Base-by-base conservation (phyloP, 2,329 filamentous ascomycete genomes). In the Neobulgaria alba region DNA sequence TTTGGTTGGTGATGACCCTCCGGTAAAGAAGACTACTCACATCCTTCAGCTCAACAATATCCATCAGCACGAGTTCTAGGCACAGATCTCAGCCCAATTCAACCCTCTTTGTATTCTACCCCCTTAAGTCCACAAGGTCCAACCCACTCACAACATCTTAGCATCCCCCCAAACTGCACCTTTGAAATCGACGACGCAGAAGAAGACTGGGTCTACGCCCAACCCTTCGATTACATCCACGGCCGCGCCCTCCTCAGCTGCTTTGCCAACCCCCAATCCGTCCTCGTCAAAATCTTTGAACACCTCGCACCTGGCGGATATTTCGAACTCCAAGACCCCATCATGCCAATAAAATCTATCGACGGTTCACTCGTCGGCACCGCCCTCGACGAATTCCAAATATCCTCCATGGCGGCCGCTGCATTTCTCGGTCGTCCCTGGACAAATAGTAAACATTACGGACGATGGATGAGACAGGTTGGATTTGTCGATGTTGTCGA, bases 61-160 rank as follows among this genome's bases (percentile, higher is more conserved):
- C 58, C 61, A 5, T 45, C 51, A 5, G 50, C 52, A 12, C 35
- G 46, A 29, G 56, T 59, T 2, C 47, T 51, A 17, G 56, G 53
- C 15, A 53, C 43, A 29, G 58, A 61, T 34, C 46, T 61, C 4
- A 57, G 53, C 29, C 54, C 51, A 12, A 57, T 58, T n/a, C 56
- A 59, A 29, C 54, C 57, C 4, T 17, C 32, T n/a, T 45, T 39
- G 43, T 43, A 39, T 17, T 20, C 15, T 30, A 19, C 14, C 19
- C 9, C 17, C 9, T n/a, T 26, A 3, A 8, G 4, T 36, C 15
- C 9, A 21, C 23, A 38, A 4, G 23, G 8, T 29, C 16, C 8
- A 8, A 15, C n/a, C 34, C 30, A 21, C 34, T 26, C 16, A 16
- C 72, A 50, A 26, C 66, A 64, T 43, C 65, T 73, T 43, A 69